Conservation (phyloP, 2,329 filamentous ascomycete genomes). For the Atkinsonella texensis region DNA sequence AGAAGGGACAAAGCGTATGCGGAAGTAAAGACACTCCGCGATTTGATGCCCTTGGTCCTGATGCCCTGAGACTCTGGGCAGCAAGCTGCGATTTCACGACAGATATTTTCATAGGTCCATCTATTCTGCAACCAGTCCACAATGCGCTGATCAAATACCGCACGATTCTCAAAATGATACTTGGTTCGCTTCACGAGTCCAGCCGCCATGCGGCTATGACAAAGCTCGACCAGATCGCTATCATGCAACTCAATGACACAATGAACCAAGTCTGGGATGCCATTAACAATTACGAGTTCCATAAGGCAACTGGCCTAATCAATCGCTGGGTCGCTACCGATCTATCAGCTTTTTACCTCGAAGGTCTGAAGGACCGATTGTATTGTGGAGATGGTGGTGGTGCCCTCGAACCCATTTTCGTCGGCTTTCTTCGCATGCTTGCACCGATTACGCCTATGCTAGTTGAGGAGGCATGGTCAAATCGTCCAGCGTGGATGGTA, state of each 20-base stretch:
- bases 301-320: conserved; percentile 59
- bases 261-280: conserved; percentile 52
- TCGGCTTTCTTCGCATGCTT: conserved; percentile 65
- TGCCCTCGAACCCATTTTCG: conserved; percentile 53
- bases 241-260: conserved; percentile 59
- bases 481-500: conserved; percentile 55
- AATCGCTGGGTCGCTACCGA: conserved; percentile 75
- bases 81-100: conserved; percentile 84
- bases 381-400: conserved; percentile 70
- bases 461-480: conserved; percentile 79
- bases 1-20: conserved; percentile 38
- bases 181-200: conserved; percentile 57
- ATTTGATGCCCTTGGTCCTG: conserved; percentile 67
- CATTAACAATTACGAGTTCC: conserved; percentile 67
- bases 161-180: conserved; percentile 78
- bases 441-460: conserved; percentile 71
- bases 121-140: conserved; percentile 66
- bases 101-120: conserved; percentile 72
- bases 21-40: conserved; percentile 14
- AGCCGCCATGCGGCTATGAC: conserved; percentile 39
- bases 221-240: conserved; percentile 59
- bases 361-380: conserved; percentile 79
- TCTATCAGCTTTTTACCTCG: conserved; percentile 87
- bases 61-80: conserved; percentile 82
- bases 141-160: conserved; percentile 74